phyloP scores from a whole-genome alignment of 2,329 filamentous ascomycete species.

The Geoglossum cookeanum region DNA sequence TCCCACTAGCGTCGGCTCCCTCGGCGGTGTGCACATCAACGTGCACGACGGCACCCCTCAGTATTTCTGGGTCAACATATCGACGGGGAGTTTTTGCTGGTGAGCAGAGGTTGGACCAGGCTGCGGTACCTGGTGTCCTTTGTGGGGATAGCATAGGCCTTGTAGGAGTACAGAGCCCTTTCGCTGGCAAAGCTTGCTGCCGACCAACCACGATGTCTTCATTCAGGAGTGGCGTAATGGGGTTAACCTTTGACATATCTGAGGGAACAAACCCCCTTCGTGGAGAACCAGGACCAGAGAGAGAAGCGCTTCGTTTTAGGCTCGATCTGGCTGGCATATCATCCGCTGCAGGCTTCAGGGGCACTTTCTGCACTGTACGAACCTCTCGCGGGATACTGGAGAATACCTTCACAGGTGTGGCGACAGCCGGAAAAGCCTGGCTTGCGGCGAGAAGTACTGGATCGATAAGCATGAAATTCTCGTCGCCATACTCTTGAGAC shows the following conservation, averaged over 20 bases:
- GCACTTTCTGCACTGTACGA: constrained; percentile 60
- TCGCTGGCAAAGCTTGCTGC: not conserved
- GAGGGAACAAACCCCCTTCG: constrained; percentile 9
- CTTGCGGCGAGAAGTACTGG: constrained; percentile 22
- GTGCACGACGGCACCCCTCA: constrained; percentile 57
- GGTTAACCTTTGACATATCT: not conserved
- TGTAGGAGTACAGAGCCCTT: not conserved
- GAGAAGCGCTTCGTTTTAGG: constrained; percentile 32
- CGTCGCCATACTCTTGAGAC: constrained; percentile 47
- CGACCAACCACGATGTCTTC: not conserved
- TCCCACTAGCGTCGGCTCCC: constrained; percentile 59
- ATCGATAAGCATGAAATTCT: constrained; percentile 41
- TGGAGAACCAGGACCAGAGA: constrained; percentile 25
- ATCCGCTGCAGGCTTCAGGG: constrained; percentile 45
- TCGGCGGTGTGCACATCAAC: constrained; percentile 73
- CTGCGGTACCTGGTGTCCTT: constrained; percentile 23
- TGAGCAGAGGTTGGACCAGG: constrained; percentile 35
- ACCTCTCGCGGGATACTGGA: constrained; percentile 32
- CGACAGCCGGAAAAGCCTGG: constrained; percentile 10
- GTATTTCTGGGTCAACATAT: constrained; percentile 25
- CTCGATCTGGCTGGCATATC: constrained; percentile 26
- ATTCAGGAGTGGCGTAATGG: not conserved
- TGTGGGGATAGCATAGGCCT: not conserved
- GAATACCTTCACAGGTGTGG: constrained; percentile 14
- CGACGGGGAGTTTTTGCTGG: constrained; percentile 36